A percentile compares a stretch with the other conserved stretches of the same genome.
Evolutionary conservation across 495 filamentous ascomycete species (phyloP).

Genomic region (Penicillium riverlandense): DNA sequence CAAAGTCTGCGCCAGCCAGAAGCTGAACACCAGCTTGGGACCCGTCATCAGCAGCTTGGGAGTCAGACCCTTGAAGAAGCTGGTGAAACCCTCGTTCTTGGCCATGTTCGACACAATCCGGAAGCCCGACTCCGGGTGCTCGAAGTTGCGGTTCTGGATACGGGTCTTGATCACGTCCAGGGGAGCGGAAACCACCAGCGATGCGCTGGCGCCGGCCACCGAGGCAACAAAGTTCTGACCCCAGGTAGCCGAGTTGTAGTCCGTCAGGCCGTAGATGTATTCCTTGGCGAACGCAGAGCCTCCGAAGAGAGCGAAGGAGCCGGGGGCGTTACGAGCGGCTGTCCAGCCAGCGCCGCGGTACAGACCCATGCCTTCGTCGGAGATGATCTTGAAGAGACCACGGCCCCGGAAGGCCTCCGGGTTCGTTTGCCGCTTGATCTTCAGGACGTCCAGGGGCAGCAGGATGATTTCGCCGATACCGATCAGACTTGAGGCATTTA

Average conservation of each 20-base stretch:
- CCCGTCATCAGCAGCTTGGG: conserved; percentile 99
- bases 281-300: conserved; percentile 98
- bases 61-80: conserved; percentile 96
- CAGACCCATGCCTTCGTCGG: conserved; percentile 90
- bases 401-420: conserved; percentile 95
- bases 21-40: conserved; percentile 97
- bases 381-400: conserved; percentile 80
- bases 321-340: conserved; percentile 91
- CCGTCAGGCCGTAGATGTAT: conserved; percentile 74
- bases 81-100: conserved; percentile 71
- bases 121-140: conserved; percentile 91
- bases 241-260: conserved; percentile 96
- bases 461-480: conserved; percentile 96
- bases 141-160: conserved; percentile 99
- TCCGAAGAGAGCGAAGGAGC: conserved; percentile 96
- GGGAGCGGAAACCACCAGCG: conserved; percentile 86
- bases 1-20: conserved; percentile 96
- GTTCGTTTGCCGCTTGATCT: conserved; percentile 99
- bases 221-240: conserved; percentile 96
- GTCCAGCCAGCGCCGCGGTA: conserved; percentile 98
- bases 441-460: conserved; percentile 90
- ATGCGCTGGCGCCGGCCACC: conserved; percentile 86
- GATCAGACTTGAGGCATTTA: conserved; percentile 60
- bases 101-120: conserved; percentile 85
- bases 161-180: conserved; percentile 99